These are phyloP conservation scores for Gonapodya sp. DNA, from an alignment of 192 early-diverging fungal genomes.

Conservation along the genomic window DNA sequence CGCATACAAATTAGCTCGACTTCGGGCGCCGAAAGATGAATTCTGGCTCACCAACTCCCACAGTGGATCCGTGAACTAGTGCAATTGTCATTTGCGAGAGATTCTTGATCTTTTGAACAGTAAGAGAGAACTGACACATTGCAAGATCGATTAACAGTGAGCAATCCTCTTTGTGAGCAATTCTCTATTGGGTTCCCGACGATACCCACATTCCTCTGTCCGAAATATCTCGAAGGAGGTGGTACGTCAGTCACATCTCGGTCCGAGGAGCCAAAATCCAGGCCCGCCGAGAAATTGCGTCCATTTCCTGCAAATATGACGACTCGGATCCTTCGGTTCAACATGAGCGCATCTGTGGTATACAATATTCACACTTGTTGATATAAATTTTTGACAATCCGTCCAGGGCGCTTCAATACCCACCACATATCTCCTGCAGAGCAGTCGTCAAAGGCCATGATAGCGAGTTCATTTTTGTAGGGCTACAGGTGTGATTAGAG, in stretches of 20 bases:
- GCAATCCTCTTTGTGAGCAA: too few species aligned
- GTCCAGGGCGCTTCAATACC: too few species aligned
- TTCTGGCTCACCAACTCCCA: neutral
- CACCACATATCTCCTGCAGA: constrained; percentile 1
- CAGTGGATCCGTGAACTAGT: neutral
- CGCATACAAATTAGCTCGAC: too few species aligned
- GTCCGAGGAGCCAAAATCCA: neutral
- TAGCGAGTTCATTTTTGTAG: constrained; percentile 9
- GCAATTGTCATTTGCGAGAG: neutral
- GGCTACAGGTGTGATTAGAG: neutral
- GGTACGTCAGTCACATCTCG: neutral
- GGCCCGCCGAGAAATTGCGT: neutral
- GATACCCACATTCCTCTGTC: neutral
- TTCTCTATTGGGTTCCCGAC: too few species aligned
- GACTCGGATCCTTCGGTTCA: constrained; percentile 1
- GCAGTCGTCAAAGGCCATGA: constrained; percentile 9
- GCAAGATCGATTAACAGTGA: too few species aligned
- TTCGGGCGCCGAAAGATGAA: too few species aligned
- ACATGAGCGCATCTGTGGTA: neutral
- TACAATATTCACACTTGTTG: too few species aligned
- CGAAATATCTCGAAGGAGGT: neutral
- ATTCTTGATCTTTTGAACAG: neutral
- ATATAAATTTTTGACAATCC: too few species aligned
- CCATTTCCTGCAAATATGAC: neutral
- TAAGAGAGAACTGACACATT: neutral